These are phyloP conservation scores for Aegilops speltoides DNA, from an alignment of 176 grass and related monocot species.

Conservation along the genomic window DNA sequence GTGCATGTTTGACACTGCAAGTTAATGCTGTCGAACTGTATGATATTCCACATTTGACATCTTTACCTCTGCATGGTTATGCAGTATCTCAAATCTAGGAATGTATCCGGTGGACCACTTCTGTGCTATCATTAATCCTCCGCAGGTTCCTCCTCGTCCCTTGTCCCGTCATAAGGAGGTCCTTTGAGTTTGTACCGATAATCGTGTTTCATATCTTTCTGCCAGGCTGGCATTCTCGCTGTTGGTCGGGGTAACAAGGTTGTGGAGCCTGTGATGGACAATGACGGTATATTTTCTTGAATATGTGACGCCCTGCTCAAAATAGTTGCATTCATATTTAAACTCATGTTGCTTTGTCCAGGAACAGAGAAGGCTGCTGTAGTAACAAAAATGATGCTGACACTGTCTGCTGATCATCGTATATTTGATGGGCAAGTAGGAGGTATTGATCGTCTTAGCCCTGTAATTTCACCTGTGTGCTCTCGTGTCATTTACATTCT, in stretches of 20 bases:
- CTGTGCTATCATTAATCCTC: conserved; percentile 99
- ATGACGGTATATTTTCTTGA: conserved; percentile 61
- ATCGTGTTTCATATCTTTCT: conserved; percentile 20
- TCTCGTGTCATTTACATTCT: neutral
- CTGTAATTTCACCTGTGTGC: conserved; percentile 4
- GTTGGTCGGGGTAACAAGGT: conserved; percentile 82
- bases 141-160: conserved; percentile 52
- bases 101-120: conserved; percentile 97
- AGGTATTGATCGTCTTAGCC: conserved; percentile 45
- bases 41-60: conserved; percentile 18
- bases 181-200: conserved; percentile 12
- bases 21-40: conserved; percentile 13
- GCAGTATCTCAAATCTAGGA: conserved; percentile 97
- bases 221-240: conserved; percentile 83
- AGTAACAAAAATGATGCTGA: conserved; percentile 89
- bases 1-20: conserved; percentile 4
- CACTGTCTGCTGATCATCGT: conserved; percentile 88
- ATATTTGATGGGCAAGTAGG: conserved; percentile 86
- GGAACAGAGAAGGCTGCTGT: conserved; percentile 68
- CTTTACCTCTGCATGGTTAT: conserved; percentile 18
- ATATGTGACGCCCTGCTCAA: conserved; percentile 1
- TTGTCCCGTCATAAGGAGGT: conserved; percentile 8
- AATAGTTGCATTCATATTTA: conserved; percentile 22
- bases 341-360: conserved; percentile 32
- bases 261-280: conserved; percentile 78